Evolutionary conservation across 2,329 filamentous ascomycete genomes (phyloP).

Genomic region (Ophiostoma ulmi): DNA sequence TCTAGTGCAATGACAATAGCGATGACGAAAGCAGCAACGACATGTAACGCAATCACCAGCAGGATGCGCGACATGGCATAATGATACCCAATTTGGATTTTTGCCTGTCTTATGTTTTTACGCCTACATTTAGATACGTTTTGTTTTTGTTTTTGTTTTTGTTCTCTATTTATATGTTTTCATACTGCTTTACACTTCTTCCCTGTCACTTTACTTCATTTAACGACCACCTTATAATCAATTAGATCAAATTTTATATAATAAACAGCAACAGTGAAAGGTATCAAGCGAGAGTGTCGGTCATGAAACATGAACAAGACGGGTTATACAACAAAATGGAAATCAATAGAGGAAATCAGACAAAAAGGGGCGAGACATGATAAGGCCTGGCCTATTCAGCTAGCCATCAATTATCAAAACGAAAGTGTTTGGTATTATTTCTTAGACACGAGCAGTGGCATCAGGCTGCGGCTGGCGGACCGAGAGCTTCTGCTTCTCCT

Average conservation of each 20-base stretch:
- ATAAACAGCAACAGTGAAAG: not conserved
- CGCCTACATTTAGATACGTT: not conserved
- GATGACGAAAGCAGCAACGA: slow-evolving; percentile 5
- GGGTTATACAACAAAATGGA: not conserved
- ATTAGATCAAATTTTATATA: not conserved
- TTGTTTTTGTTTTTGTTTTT: not conserved
- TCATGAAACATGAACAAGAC: not conserved
- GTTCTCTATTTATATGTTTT: not conserved
- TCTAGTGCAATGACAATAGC: not conserved
- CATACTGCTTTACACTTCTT: not conserved
- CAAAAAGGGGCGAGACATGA: not conserved
- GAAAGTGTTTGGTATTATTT: not conserved
- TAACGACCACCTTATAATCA: not conserved
- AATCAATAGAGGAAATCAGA: not conserved
- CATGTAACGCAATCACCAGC: not conserved
- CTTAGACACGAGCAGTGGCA: slow-evolving; percentile 21
- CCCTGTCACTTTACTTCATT: not conserved
- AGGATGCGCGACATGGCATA: not conserved
- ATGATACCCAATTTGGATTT: slow-evolving; percentile 16
- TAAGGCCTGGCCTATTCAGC: not conserved
- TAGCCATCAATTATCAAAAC: not conserved
- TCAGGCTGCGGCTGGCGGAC: slow-evolving; percentile 16
- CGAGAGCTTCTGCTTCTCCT: not conserved
- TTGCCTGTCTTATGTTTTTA: slow-evolving; percentile 9
- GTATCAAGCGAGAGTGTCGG: slow-evolving; percentile 3